phyloP scores from a whole-genome alignment of 2,329 filamentous ascomycete species.

The Parascedosporium putredinis region DNA sequence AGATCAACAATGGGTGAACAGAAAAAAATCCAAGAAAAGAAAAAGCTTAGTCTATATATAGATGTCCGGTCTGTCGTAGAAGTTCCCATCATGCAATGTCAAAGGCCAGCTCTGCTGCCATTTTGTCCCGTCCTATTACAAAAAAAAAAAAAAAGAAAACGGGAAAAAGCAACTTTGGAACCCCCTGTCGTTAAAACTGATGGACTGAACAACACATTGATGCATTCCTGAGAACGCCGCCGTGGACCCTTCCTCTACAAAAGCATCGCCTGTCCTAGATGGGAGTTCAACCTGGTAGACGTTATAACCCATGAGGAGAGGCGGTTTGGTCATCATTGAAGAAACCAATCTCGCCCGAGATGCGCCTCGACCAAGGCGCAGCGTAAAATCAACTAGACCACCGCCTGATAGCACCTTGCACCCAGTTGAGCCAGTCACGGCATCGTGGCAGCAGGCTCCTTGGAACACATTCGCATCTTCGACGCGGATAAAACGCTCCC shows the following conservation, averaged over 20 bases:
- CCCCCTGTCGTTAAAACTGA: too few species aligned
- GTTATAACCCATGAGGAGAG: too few species aligned
- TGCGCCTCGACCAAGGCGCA: too few species aligned
- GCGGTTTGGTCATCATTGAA: too few species aligned
- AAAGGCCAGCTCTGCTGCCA: slow-evolving; percentile 1
- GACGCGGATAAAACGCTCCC: too few species aligned
- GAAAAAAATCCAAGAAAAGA: background rate
- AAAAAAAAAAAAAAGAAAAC: background rate
- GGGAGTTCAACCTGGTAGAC: too few species aligned
- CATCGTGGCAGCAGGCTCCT: too few species aligned
- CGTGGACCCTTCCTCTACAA: background rate
- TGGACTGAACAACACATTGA: background rate
- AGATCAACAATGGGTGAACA: background rate
- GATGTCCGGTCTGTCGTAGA: background rate
- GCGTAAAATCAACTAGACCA: too few species aligned
- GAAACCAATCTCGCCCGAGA: too few species aligned
- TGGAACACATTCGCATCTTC: too few species aligned
- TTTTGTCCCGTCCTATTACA: background rate
- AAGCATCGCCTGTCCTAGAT: background rate
- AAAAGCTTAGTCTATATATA: background rate
- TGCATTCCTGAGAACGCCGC: slow-evolving; percentile 1
- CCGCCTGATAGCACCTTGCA: too few species aligned
- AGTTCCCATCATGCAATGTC: background rate
- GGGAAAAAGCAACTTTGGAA: background rate
- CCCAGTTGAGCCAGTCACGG: too few species aligned